phyloP scores from a whole-genome alignment of 352 stramenopile genomes.

The Phytopythium montanum region DNA sequence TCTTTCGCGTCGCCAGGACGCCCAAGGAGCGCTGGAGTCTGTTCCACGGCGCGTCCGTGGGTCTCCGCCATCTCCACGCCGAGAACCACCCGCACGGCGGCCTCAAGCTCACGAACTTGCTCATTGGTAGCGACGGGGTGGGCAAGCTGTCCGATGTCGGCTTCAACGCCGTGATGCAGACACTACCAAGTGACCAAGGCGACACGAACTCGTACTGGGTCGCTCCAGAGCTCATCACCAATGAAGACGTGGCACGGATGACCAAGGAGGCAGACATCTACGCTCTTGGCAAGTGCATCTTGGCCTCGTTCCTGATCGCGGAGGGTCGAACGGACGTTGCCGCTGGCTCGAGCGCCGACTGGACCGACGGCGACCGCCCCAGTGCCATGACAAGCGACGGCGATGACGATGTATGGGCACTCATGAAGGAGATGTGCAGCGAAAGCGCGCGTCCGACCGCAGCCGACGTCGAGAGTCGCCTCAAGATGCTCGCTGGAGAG shows the following conservation, averaged over 20 bases:
- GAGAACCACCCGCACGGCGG: not conserved
- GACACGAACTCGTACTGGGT: not conserved
- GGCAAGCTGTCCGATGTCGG: not conserved
- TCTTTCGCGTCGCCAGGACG: not conserved
- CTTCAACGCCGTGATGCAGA: not conserved
- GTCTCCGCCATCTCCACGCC: not conserved
- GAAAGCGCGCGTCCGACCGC: not conserved
- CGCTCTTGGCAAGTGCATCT: constrained; percentile 1
- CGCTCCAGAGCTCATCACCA: not conserved
- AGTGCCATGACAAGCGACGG: not conserved
- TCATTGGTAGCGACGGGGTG: not conserved
- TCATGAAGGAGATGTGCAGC: not conserved
- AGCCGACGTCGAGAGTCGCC: not conserved
- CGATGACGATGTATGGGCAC: not conserved
- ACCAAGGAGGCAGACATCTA: not conserved
- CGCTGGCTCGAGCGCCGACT: not conserved
- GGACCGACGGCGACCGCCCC: not conserved
- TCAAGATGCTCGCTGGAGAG: not conserved
- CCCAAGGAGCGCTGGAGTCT: not conserved
- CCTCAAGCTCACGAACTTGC: not conserved
- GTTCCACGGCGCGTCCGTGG: not conserved
- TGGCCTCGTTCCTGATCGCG: not conserved
- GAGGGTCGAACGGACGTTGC: not conserved
- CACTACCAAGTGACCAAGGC: not conserved
- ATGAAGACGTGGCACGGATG: no score